Evolutionary conservation across 2,329 filamentous ascomycete genomes (phyloP).

Genomic region (Taxawa tesnikishii): DNA sequence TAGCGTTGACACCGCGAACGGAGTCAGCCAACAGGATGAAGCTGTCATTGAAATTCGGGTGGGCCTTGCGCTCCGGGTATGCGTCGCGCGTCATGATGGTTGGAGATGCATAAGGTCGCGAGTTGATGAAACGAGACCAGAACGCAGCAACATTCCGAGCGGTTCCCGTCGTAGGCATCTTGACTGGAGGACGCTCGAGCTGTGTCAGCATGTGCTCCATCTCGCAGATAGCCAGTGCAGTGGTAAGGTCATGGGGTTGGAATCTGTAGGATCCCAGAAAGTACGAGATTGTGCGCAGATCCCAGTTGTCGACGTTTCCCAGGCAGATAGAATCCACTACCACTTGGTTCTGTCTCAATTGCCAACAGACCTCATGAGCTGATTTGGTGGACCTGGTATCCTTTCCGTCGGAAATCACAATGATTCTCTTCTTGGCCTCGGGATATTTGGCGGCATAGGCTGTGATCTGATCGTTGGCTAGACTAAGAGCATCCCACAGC

Average conservation of each 20-base stretch:
- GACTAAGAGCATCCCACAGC: conserved; percentile 23
- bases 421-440: conserved; percentile 22
- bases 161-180: conserved; percentile 3
- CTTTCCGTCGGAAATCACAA: conserved; percentile 24
- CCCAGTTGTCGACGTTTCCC: conserved; percentile 15
- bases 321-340: conserved; percentile 24
- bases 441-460: conserved; percentile 19
- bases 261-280: conserved; percentile 24
- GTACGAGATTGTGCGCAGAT: conserved; percentile 19
- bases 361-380: conserved; percentile 13
- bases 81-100: conserved; percentile 17
- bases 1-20: conserved; percentile 1
- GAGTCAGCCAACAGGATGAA: conserved; percentile 16
- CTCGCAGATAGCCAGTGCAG: conserved; percentile 24
- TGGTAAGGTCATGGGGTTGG: conserved; percentile 19
- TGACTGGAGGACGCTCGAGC: conserved; percentile 19
- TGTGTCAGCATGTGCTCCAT: conserved; percentile 24
- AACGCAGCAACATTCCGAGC: conserved; percentile 2
- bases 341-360: conserved; percentile 15
- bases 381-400: conserved; percentile 20
- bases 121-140: conserved; percentile 7
- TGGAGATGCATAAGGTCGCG: conserved; percentile 2
- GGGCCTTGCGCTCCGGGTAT: conserved; percentile 20
- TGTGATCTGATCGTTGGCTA: conserved; percentile 20
- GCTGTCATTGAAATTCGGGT: conserved; percentile 18